These are phyloP conservation scores for Claviceps arundinis DNA, from an alignment of 2,329 filamentous ascomycete genomes.

Conservation along the genomic window DNA sequence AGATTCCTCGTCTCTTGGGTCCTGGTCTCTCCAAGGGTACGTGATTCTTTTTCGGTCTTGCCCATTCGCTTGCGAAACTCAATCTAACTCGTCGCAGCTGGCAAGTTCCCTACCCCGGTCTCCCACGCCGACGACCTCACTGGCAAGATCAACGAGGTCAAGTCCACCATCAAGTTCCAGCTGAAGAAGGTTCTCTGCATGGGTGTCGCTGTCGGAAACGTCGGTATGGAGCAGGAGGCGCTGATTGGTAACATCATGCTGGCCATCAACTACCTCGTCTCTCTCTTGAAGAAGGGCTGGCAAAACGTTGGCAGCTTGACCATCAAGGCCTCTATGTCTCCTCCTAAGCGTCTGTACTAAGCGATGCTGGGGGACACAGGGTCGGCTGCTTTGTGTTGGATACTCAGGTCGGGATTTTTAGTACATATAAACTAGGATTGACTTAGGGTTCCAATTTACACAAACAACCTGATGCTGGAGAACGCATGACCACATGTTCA, in stretches of 20 bases:
- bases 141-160: slow-evolving; percentile 97
- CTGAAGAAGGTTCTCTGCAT: slow-evolving; percentile 99
- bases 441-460: slow-evolving; percentile 5
- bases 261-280: slow-evolving; percentile 99
- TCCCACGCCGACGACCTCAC: slow-evolving; percentile 90
- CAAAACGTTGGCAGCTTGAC: slow-evolving; percentile 99
- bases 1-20: slow-evolving; percentile 98
- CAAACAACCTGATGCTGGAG: background rate
- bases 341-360: slow-evolving; percentile 96
- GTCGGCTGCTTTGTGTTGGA: slow-evolving; percentile 8
- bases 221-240: slow-evolving; percentile 93
- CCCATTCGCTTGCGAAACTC: background rate
- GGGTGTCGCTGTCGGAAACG: slow-evolving; percentile 98
- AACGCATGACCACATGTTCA: background rate
- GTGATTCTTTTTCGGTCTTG: slow-evolving; percentile 22
- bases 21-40: slow-evolving; percentile 93
- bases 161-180: slow-evolving; percentile 99
- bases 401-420: background rate
- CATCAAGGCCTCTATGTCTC: slow-evolving; percentile 99
- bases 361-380: slow-evolving; percentile 7
- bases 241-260: slow-evolving; percentile 98
- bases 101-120: slow-evolving; percentile 99
- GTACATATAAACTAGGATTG: slow-evolving; percentile 3
- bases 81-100: slow-evolving; percentile 42
- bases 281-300: slow-evolving; percentile 99